Base-by-base conservation (phyloP, 306 rosid species). In the Prunus armeniaca region DNA sequence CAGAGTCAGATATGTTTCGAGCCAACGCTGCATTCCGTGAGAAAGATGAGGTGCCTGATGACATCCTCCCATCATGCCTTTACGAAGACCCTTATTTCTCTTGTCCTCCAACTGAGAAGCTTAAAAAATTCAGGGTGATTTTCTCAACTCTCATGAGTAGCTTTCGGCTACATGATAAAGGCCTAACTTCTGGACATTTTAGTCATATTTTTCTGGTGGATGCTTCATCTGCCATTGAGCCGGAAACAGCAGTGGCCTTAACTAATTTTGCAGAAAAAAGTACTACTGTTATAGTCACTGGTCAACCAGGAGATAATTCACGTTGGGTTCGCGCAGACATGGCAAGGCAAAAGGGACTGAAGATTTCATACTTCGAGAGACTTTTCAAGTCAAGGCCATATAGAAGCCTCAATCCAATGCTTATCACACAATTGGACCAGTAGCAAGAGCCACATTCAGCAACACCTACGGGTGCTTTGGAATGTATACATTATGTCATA, bases 221-320 rank as follows among this genome's bases (percentile, higher is more conserved):
- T 79, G 78, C 86, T 71, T 81, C 86, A 3, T 58, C 67, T 49
- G 76, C 82, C n/a, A 84, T 65, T 15, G 83, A 87, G 75, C 90
- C 81, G 0, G 86, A 81, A 79, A 72, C 76, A 7, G 0, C 79
- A 57, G 76, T 84, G 18, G 51, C 86, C 51, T 28, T 73, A 72
- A 78, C 82, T 13, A 76, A 77, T 67, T 84, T 86, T 12, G 76
- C 74, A 12, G 69, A 20, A 0, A 28, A 81, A n/a, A 62, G 57
- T 9, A 84, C 84, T 2, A 65, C 63, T 32, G 88, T 86, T 4
- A 17, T 86, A 49, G 84, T 83, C 17, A 79, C 84, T 0, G 79
- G 90, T 41, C 6, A 43, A 46, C 51, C 58, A 3, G 67, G 81
- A 58, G 46, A 67, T 6, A 24, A 43, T 11, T 63, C 84, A 0